Conservation (phyloP, 2,329 filamentous ascomycete genomes). For the Stylonectria norvegica region DNA sequence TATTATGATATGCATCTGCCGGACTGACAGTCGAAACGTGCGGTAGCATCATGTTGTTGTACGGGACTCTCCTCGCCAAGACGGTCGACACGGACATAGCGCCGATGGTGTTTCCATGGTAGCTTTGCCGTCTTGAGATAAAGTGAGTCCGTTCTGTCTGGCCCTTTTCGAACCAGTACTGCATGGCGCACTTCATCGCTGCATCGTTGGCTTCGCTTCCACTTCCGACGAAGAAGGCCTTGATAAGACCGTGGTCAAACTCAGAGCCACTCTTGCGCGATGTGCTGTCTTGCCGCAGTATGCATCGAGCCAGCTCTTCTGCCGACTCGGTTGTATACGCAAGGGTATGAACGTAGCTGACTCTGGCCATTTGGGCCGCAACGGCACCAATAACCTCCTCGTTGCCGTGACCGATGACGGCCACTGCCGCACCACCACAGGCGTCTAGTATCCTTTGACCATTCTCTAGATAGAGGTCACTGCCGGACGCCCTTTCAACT, state of each 20-base stretch:
- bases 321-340: slow-evolving; percentile 20
- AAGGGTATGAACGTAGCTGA: slow-evolving; percentile 23
- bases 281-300: slow-evolving; percentile 15
- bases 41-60: slow-evolving; percentile 13
- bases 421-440: slow-evolving; percentile 64
- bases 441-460: slow-evolving; percentile 63
- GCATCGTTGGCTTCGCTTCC: slow-evolving; percentile 42
- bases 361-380: slow-evolving; percentile 46
- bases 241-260: slow-evolving; percentile 17
- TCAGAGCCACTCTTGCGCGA: no score
- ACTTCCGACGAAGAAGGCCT: slow-evolving; percentile 24
- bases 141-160: slow-evolving; percentile 26
- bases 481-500: slow-evolving; percentile 41
- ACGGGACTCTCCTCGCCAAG: slow-evolving; percentile 12
- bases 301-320: slow-evolving; percentile 18
- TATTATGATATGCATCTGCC: slow-evolving; percentile 10
- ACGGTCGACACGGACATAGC: slow-evolving; percentile 36
- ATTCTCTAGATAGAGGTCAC: slow-evolving; percentile 28
- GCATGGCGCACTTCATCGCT: slow-evolving; percentile 44
- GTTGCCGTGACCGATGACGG: slow-evolving; percentile 60
- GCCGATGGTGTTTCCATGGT: slow-evolving; percentile 48
- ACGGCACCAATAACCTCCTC: slow-evolving; percentile 54
- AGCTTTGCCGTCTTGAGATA: slow-evolving; percentile 40
- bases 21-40: slow-evolving; percentile 19
- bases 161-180: slow-evolving; percentile 42